phyloP scores from a whole-genome alignment of 768 basidiomycete species.

The Artomyces pyxidatus region DNA sequence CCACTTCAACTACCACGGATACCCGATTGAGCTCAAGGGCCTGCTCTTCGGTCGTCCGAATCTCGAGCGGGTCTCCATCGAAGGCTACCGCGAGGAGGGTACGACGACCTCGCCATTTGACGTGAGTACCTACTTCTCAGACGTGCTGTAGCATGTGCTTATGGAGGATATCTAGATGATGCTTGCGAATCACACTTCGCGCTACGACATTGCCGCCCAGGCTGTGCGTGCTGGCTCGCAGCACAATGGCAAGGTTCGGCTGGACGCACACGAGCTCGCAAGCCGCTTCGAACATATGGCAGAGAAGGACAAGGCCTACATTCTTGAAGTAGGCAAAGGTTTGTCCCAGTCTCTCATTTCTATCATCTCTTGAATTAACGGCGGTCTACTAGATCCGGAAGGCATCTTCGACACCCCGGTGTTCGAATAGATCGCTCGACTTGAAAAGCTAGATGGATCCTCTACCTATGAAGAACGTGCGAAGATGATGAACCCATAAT shows the following conservation, averaged over 20 bases:
- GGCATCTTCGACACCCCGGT: constrained; percentile 19
- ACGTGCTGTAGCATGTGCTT: neutral
- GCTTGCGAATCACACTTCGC: constrained; percentile 60
- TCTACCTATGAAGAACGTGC: too few species aligned
- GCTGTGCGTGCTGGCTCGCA: constrained; percentile 50
- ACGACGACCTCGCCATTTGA: constrained; percentile 82
- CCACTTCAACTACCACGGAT: constrained; percentile 82
- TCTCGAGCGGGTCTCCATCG: constrained; percentile 43
- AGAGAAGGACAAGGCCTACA: constrained; percentile 54
- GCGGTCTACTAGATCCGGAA: constrained; percentile 22
- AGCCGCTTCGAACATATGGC: constrained; percentile 53
- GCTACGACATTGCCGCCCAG: constrained; percentile 55
- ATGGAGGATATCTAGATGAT: constrained; percentile 48
- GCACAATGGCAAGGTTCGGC: constrained; percentile 45
- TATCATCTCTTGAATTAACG: neutral
- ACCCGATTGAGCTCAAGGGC: constrained; percentile 64
- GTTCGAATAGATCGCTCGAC: constrained; percentile 9
- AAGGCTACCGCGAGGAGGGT: constrained; percentile 65
- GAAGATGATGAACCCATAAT: too few species aligned
- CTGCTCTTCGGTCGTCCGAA: constrained; percentile 50
- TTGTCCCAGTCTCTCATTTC: neutral
- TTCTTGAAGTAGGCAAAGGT: constrained; percentile 53
- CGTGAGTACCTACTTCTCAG: constrained; percentile 27
- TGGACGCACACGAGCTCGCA: constrained; percentile 48
- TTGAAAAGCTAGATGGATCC: neutral